Evolutionary conservation across 768 basidiomycete species (phyloP), one percentile per base, ranked within the genome.

Genomic region (Xerocomellus chrysenteron): DNA sequence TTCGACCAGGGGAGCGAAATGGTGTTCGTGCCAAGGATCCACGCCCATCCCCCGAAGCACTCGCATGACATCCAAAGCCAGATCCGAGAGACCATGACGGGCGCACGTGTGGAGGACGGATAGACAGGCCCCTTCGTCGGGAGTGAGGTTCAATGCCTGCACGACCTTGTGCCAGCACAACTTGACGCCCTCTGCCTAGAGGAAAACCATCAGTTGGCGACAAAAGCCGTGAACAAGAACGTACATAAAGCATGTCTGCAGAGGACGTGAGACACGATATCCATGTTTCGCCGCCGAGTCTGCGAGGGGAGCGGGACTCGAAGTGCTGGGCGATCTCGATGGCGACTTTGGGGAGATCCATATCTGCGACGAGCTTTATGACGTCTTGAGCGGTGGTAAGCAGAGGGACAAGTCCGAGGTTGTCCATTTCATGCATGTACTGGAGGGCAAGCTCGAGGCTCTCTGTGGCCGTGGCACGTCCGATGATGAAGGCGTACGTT

Each of bases 1-100:
- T 65, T 93, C 88, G 32, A 94, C 74, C 21, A 94, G 72, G 3
- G 91, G 84, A 1, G 88, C 83, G 62, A 91, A 84, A 67, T 95
- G 93, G 64, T 88, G 73, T 67, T 94, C 92, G 64, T 78, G 66
- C 73, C 66, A 69, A n/a, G 81, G 78, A 45, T 75, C 66, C 14
- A 82, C 70, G 16, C 79, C 78, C 9, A 81, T 70, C 11, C 58
- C 50, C 44, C 81, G 78, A 39, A 95, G 74, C 8, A 80, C 73
- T 2, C 78, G 81, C 41, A 94, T 72, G 30, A 81, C 88, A 41
- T 86, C 83, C 14, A 81, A 75, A 24, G 87, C 91, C 1, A 94
- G 77, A 45, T 84, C 81, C 6, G 88, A 81, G 35, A 83, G 74
- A n/a, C 89, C 91, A 58, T 82, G 77, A 11, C 91, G 85, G 42